phyloP scores from a whole-genome alignment of 768 basidiomycete genomes.

The Hericium rajendrae region DNA sequence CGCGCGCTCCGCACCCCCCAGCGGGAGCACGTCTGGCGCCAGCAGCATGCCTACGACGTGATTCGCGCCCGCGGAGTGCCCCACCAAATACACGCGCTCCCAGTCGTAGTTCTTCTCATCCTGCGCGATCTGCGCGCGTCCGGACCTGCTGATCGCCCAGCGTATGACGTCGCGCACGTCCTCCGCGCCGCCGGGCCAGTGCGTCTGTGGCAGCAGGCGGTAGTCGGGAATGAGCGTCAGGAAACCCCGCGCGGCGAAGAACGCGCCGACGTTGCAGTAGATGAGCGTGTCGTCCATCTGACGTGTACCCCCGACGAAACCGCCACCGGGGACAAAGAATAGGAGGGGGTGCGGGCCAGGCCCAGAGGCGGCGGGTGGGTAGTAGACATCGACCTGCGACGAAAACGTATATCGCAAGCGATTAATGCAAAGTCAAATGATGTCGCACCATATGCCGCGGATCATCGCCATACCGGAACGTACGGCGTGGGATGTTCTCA shows the following conservation, averaged over 20 bases:
- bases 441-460: too few relatives aligned
- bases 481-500: too few relatives aligned
- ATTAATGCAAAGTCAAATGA: too few relatives aligned
- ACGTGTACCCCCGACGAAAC: background rate
- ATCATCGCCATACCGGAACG: too few relatives aligned
- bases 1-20: background rate
- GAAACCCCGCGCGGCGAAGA: background rate
- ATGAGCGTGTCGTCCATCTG: background rate
- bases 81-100: background rate
- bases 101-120: background rate
- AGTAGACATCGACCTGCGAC: background rate
- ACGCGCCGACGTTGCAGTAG: background rate
- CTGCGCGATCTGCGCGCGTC: background rate
- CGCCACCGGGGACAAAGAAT: background rate
- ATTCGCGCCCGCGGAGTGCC: background rate
- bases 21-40: background rate
- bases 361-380: background rate
- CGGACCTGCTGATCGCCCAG: background rate
- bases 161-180: slow-evolving; percentile 12
- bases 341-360: background rate
- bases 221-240: background rate
- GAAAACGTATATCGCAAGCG: background rate
- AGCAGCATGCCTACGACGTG: background rate
- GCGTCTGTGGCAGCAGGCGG: background rate
- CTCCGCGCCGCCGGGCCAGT: background rate